phyloP scores from a whole-genome alignment of 352 stramenopile genomes.

The Albugo laibachii region DNA sequence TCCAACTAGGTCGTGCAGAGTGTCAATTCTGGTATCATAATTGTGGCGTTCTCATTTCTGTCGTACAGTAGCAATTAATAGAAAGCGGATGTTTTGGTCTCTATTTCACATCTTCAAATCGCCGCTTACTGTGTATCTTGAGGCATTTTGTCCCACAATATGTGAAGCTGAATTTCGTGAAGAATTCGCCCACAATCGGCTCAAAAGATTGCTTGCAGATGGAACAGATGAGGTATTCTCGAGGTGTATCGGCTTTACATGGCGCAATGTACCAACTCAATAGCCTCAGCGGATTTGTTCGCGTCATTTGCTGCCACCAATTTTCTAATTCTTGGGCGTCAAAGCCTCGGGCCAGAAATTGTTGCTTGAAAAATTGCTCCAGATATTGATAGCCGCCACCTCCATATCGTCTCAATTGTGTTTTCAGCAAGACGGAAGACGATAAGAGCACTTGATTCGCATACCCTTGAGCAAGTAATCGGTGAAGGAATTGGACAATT shows the following conservation, averaged over 20 bases:
- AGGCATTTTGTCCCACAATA: constrained; percentile 76
- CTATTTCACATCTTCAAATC: too few relatives aligned
- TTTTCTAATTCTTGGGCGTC: constrained; percentile 13
- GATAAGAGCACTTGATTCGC: constrained; percentile 30
- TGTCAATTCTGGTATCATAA: too few relatives aligned
- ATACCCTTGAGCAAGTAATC: constrained; percentile 7
- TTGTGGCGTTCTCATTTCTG: too few relatives aligned
- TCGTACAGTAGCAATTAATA: too few relatives aligned
- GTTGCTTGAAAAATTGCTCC: constrained; percentile 24
- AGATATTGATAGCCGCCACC: constrained; percentile 46
- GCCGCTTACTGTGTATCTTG: constrained; percentile 25
- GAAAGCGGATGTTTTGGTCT: too few relatives aligned
- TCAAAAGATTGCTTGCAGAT: constrained; percentile 59
- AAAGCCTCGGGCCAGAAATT: constrained; percentile 10
- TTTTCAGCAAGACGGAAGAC: constrained; percentile 33
- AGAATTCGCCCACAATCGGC: constrained; percentile 72
- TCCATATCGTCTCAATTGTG: constrained; percentile 47
- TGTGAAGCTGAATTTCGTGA: constrained; percentile 64
- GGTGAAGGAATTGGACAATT: constrained; percentile 18
- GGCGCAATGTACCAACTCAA: constrained; percentile 44
- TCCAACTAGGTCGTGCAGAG: too few relatives aligned
- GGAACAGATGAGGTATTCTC: constrained; percentile 52
- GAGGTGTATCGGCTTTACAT: constrained; percentile 26
- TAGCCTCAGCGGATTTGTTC: constrained; percentile 20
- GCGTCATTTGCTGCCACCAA: constrained; percentile 19